Conservation (phyloP, 139 green algal species). For the Picochlorum sp. region DNA sequence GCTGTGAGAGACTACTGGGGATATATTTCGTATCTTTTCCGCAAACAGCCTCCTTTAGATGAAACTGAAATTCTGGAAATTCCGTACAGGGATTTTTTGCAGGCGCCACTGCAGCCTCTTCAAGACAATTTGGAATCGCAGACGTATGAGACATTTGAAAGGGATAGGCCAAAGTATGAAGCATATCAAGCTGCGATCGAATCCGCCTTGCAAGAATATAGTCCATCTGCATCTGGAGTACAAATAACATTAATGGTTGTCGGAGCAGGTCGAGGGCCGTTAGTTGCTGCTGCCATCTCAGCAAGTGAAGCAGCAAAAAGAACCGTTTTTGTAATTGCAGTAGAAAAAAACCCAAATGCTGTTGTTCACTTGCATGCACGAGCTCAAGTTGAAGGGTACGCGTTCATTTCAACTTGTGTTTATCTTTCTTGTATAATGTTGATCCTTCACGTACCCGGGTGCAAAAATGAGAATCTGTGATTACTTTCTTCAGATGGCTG, state of each 20-base stretch:
- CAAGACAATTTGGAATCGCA: constrained; percentile 92
- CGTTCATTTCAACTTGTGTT: not conserved
- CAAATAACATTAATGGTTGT: constrained; percentile 69
- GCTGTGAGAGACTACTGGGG: constrained; percentile 77
- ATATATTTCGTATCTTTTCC: constrained; percentile 89
- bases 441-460: not conserved
- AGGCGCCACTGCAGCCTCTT: constrained; percentile 79
- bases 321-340: constrained; percentile 70
- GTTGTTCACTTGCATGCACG: constrained; percentile 81
- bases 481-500: too few species aligned
- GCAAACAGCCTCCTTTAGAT: constrained; percentile 24
- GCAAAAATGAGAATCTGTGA: too few species aligned
- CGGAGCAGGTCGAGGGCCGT: constrained; percentile 81
- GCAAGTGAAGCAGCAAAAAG: constrained; percentile 30
- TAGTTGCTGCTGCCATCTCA: constrained; percentile 65
- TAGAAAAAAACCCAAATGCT: constrained; percentile 99
- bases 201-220: constrained; percentile 46
- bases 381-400: constrained; percentile 38
- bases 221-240: constrained; percentile 3
- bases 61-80: constrained; percentile 53
- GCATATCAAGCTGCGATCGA: constrained; percentile 76
- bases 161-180: constrained; percentile 86
- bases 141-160: constrained; percentile 98
- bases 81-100: constrained; percentile 86
- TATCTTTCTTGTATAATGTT: not conserved